phyloP scores from a whole-genome alignment of 2,329 filamentous ascomycete species.

The Sporothrix mexicana region DNA sequence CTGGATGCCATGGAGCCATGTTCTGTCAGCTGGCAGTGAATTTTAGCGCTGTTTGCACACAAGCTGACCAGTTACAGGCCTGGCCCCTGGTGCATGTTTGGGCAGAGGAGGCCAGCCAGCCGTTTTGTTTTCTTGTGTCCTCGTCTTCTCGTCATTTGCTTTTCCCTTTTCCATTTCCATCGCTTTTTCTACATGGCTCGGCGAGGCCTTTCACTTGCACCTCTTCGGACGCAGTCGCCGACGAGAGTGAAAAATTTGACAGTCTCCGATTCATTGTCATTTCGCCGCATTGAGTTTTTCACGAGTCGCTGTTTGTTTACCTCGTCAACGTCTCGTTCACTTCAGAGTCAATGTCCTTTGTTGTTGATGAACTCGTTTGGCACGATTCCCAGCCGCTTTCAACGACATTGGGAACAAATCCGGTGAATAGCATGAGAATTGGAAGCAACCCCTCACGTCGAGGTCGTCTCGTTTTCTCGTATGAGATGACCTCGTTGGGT shows the following conservation, averaged over 20 bases:
- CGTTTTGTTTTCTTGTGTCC: not conserved
- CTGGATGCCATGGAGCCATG: not conserved
- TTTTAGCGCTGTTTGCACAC: not conserved
- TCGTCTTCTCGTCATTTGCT: not conserved
- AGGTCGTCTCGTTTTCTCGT: not conserved
- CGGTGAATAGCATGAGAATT: not conserved
- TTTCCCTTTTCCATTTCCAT: not conserved
- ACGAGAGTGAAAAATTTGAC: not conserved
- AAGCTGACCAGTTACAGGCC: not conserved
- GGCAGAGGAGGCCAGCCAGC: not conserved
- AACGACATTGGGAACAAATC: not conserved
- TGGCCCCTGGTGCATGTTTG: not conserved
- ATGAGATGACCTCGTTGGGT: not conserved
- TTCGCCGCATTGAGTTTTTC: not conserved
- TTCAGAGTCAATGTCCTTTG: not conserved
- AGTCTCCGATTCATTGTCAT: not conserved
- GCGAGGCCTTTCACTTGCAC: not conserved
- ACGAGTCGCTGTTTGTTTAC: not conserved
- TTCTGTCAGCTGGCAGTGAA: slow-evolving; percentile 2
- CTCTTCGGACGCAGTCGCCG: slow-evolving; percentile 20
- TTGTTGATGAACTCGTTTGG: not conserved
- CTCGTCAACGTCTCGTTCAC: not conserved
- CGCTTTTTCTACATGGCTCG: slow-evolving; percentile 17
- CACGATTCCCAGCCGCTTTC: not conserved
- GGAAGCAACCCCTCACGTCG: not conserved